A percentile compares a stretch with the other conserved stretches of the same genome.
Evolutionary conservation across 257 asterid species (phyloP).

Genomic region (Nicotiana benthamiana): DNA sequence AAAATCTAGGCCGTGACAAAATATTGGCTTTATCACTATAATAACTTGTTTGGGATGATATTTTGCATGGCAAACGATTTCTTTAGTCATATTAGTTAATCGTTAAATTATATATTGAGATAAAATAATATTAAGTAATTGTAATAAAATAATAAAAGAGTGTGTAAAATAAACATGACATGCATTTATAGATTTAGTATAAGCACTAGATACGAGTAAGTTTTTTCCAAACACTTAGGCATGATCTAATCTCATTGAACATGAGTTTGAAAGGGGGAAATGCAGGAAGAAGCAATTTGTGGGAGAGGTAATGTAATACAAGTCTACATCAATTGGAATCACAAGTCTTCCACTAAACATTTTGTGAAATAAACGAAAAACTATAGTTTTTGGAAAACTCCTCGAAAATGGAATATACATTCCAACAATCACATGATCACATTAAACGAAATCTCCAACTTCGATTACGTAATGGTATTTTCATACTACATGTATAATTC

Average conservation of each 20-base stretch:
- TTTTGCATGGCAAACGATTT: neutral
- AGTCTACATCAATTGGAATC: neutral
- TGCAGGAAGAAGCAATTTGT: too few relatives aligned
- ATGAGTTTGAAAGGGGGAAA: too few relatives aligned
- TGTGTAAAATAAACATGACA: too few relatives aligned
- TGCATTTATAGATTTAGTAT: neutral
- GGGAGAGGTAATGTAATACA: neutral
- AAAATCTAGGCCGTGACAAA: too few relatives aligned
- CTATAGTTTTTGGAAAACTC: neutral
- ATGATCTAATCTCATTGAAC: too few relatives aligned
- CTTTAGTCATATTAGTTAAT: too few relatives aligned
- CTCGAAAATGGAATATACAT: neutral
- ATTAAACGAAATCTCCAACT: neutral
- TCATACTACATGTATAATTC: neutral
- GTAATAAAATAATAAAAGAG: neutral
- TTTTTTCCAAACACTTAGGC: too few relatives aligned
- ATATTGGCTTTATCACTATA: neutral
- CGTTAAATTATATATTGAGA: too few relatives aligned
- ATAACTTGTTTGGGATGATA: neutral
- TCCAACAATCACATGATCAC: conserved; percentile 5
- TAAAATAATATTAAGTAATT: too few relatives aligned
- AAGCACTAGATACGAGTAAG: too few relatives aligned
- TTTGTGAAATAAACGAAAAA: neutral
- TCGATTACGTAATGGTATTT: too few relatives aligned
- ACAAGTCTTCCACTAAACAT: neutral